Conservation (phyloP, 2,329 filamentous ascomycete genomes). For the Sporothrix brunneoviolacea region DNA sequence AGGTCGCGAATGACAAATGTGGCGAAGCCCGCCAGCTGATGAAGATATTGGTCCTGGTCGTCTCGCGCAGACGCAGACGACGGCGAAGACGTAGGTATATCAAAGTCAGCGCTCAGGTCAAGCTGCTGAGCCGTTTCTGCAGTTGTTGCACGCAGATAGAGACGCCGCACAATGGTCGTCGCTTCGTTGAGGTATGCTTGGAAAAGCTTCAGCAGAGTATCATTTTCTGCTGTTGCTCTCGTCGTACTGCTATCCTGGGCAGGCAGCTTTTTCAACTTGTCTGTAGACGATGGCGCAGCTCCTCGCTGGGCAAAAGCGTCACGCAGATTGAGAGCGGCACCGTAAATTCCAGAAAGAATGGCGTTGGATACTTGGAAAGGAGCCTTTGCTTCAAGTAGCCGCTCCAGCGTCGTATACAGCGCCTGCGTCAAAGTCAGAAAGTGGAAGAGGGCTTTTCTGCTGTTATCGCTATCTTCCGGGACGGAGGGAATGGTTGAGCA, state of each 20-base stretch:
- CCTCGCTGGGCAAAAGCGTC: slow-evolving; percentile 30
- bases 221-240: not conserved
- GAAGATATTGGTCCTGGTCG: slow-evolving; percentile 18
- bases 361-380: slow-evolving; percentile 32
- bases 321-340: slow-evolving; percentile 24
- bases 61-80: not conserved
- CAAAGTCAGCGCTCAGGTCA: slow-evolving; percentile 17
- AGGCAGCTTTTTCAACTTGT: slow-evolving; percentile 1
- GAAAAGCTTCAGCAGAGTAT: slow-evolving; percentile 15
- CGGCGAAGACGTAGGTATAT: slow-evolving; percentile 11
- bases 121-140: not conserved
- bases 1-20: slow-evolving; percentile 25
- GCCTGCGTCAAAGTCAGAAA: slow-evolving; percentile 19
- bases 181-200: slow-evolving; percentile 32
- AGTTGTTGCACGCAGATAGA: slow-evolving; percentile 37
- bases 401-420: slow-evolving; percentile 28
- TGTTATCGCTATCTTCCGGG: slow-evolving; percentile 5
- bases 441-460: slow-evolving; percentile 16
- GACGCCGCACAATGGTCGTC: slow-evolving; percentile 30
- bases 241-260: not conserved
- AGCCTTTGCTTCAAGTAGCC: slow-evolving; percentile 28
- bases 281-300: slow-evolving; percentile 10
- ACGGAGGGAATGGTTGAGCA: slow-evolving; percentile 37
- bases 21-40: slow-evolving; percentile 25
- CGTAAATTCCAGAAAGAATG: slow-evolving; percentile 31